These are phyloP conservation scores for Bidens hawaiensis DNA, from an alignment of 140 eudicot species.

Conservation along the genomic window DNA sequence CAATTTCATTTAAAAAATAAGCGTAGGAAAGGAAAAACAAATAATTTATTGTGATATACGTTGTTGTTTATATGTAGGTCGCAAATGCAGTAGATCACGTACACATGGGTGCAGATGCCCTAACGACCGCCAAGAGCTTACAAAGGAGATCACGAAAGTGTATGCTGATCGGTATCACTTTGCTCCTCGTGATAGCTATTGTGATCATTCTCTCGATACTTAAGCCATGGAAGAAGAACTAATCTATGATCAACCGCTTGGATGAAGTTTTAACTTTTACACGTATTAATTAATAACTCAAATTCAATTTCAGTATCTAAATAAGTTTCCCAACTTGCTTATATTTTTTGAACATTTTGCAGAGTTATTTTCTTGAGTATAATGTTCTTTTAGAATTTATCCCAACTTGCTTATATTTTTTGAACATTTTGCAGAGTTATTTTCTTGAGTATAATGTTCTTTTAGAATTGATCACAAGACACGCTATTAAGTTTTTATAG, in stretches of 20 bases:
- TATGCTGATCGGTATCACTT: constrained; percentile 58
- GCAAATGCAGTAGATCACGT: constrained; percentile 85
- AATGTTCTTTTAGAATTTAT: no score
- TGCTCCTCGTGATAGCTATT: constrained; percentile 52
- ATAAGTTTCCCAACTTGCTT: constrained; percentile 7
- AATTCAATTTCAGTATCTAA: constrained; percentile 7
- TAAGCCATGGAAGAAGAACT: constrained; percentile 67
- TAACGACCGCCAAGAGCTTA: constrained; percentile 66
- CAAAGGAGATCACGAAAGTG: constrained; percentile 87
- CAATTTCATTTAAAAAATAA: no score
- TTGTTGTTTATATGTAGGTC: constrained; percentile 39
- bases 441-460: neutral
- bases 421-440: neutral
- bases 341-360: neutral
- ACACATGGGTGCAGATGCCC: constrained; percentile 67
- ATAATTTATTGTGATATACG: neutral
- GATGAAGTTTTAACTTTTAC: neutral
- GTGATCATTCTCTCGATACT: constrained; percentile 57
- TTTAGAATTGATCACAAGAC: no score
- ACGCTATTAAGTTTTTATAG: no score
- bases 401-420: neutral
- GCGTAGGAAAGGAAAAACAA: no score
- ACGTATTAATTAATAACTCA: neutral
- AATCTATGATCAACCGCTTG: neutral
- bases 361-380: neutral